These are phyloP conservation scores for Lachancea kluyveri DNA, from an alignment of 805 yeast species.

Conservation along the genomic window DNA sequence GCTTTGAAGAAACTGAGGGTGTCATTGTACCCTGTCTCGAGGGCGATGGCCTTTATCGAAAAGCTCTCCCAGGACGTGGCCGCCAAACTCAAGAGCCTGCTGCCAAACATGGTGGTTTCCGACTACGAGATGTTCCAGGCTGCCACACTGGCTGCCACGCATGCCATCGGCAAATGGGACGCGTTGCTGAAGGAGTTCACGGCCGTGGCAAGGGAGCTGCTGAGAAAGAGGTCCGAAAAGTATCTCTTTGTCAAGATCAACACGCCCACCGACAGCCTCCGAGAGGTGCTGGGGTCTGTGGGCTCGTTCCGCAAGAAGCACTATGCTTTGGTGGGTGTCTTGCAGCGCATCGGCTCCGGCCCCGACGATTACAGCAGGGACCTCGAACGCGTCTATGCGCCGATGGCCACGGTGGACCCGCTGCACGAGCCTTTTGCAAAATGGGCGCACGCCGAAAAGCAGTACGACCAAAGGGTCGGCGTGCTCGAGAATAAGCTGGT, in stretches of 20 bases:
- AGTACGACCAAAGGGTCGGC: slow-evolving; percentile 38
- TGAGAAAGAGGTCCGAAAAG: slow-evolving; percentile 67
- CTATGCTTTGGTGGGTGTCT: slow-evolving; percentile 38
- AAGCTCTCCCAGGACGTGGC: slow-evolving; percentile 54
- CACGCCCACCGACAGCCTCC: slow-evolving; percentile 36
- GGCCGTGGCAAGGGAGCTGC: slow-evolving; percentile 62
- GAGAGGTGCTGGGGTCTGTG: slow-evolving; percentile 40
- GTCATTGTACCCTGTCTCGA: slow-evolving; percentile 53
- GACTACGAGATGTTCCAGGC: slow-evolving; percentile 36
- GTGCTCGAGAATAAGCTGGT: slow-evolving; percentile 43
- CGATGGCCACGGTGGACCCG: slow-evolving; percentile 22
- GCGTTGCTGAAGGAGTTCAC: slow-evolving; percentile 56
- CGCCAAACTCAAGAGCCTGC: slow-evolving; percentile 35
- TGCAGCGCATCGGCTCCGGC: slow-evolving; percentile 22
- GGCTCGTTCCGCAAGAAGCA: slow-evolving; percentile 47
- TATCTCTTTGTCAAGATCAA: slow-evolving; percentile 58
- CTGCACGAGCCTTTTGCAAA: slow-evolving; percentile 9
- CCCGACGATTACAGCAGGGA: slow-evolving; percentile 23
- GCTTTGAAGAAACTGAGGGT: slow-evolving; percentile 60
- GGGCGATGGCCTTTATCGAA: slow-evolving; percentile 63
- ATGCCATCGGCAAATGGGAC: slow-evolving; percentile 49
- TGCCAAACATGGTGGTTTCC: slow-evolving; percentile 41
- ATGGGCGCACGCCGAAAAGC: slow-evolving; percentile 39
- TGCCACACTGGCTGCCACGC: slow-evolving; percentile 26
- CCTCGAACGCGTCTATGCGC: slow-evolving; percentile 37